Base-by-base conservation (phyloP, 176 grass and related monocot genomes). In the Zoysia pacifica region DNA sequence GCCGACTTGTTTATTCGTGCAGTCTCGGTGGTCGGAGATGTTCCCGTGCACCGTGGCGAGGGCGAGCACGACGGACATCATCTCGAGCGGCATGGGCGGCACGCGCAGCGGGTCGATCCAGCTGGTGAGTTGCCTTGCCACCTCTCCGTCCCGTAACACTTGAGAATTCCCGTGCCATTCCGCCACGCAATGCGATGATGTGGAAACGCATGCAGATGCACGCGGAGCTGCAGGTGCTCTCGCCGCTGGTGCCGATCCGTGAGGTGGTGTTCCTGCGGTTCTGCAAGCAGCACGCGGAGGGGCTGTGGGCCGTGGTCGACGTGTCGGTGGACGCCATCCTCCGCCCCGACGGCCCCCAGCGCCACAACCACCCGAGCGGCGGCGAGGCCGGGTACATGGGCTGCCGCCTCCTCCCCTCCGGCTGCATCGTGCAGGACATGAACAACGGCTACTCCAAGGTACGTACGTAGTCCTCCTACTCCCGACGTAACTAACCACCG, bases 211-310 rank as follows among this genome's bases (percentile, higher is more conserved):
- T 43, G 63, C 67, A 99, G 96, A 95, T 99, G 92, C 86, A 85
- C 42, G 92, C 92, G 42, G 96, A 99, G 70, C 90, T 99, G 67
- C 96, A 95, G 86, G 96, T 99, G 52, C 76, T 95, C 19, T 99
- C 96, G 37, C 96, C 96, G 67, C 73, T 99, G 48, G 96, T 99
- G n/a, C 88, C 90, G 35, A 88, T 91, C 45, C 76, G 93, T 9
- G 90, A 93, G 83, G 79, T 89, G 68, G 47, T 77, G 9, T 95
- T 99, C 78, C 86, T 99, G 4, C 71, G 96, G 7, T 99, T 88
- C 84, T 95, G 96, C 81, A 94, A 99, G 93, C 92, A 99, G 82
- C 92, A 92, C 74, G 81, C 81, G 2, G 86, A 95, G 73, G 90
- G 93, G 3, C 73, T 87, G 10, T 99, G 96, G 96, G 90, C 90